Base-by-base conservation (phyloP, 306 rosid species). In the Rosa rugosa region DNA sequence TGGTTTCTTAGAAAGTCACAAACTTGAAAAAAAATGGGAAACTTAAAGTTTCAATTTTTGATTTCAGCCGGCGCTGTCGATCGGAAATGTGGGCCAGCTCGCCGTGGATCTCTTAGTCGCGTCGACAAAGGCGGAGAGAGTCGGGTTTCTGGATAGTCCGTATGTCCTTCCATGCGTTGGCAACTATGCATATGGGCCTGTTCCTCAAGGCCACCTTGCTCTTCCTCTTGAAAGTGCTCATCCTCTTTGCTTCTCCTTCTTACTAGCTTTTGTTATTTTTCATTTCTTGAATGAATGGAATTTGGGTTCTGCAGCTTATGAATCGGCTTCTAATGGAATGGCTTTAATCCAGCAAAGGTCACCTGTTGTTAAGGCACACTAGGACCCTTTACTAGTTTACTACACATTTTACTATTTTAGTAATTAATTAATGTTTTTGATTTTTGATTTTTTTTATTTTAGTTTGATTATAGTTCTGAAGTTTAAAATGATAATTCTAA, bases 121-220 rank as follows among this genome's bases (percentile, higher is more conserved):
- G 34, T 87, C 97, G 38, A 81, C 81, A 82, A 84, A 69, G 79
- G 87, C 97, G 23, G 93, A 84, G 80, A 86, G 93, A 90, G 73
- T 92, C 69, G 99, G 97, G 60, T 88, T 79, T 84, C 89, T 94
- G 84, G 99, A 94, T 38, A 86, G 81, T 82, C 94, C 97, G 49
- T 81, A 69, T 66, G 90, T 92, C 86, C 91, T 92, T 18, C 97
- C 99, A 0, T 94, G 99, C 77, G 89, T 95, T 73, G 99, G 99
- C 27, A 95, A 95, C 75, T 93, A 91, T 80, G 99, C 98, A 57
- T 95, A 89, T 81, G 97, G 89, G 73, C 90, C 94, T 54, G 20
- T 84, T 78, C 97, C 99, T 40, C 88, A 83, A 34, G 97, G 99
- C 57, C 87, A 87, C 36, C 93, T 95, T 40, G 92, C 96, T 71